Evolutionary conservation across 306 rosid species (phyloP).

Genomic region (Styphnolobium japonicum): DNA sequence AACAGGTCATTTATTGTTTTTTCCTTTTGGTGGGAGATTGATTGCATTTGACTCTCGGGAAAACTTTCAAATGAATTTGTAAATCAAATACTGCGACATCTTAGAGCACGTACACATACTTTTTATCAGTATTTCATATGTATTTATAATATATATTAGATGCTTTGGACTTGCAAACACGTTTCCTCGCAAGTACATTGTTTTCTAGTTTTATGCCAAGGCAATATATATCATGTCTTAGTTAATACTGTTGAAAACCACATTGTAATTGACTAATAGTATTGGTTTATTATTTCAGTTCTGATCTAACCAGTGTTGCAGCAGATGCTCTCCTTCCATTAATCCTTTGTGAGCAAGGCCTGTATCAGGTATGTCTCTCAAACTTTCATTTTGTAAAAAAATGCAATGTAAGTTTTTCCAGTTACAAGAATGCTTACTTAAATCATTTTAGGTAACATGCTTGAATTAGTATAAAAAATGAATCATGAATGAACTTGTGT

Average conservation of each 20-base stretch:
- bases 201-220: background rate
- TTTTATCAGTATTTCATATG: background rate
- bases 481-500: background rate
- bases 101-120: background rate
- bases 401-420: background rate
- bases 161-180: constrained; percentile 1
- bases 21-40: background rate
- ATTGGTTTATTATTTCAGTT: constrained; percentile 48
- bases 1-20: background rate
- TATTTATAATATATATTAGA: background rate
- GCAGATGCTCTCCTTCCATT: constrained; percentile 96
- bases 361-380: constrained; percentile 64
- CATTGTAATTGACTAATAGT: constrained; percentile 5
- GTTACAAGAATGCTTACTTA: background rate
- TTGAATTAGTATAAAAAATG: background rate
- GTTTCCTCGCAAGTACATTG: constrained; percentile 8
- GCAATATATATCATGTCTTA: background rate
- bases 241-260: background rate
- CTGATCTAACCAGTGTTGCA: constrained; percentile 82
- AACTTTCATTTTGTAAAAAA: constrained; percentile 16
- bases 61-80: constrained; percentile 8
- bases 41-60: background rate
- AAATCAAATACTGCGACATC: background rate
- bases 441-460: background rate
- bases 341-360: constrained; percentile 83